Evolutionary conservation across 352 stramenopile species (phyloP), one percentile per base, ranked within the genome.

Genomic region (Phytophthora sojae): DNA sequence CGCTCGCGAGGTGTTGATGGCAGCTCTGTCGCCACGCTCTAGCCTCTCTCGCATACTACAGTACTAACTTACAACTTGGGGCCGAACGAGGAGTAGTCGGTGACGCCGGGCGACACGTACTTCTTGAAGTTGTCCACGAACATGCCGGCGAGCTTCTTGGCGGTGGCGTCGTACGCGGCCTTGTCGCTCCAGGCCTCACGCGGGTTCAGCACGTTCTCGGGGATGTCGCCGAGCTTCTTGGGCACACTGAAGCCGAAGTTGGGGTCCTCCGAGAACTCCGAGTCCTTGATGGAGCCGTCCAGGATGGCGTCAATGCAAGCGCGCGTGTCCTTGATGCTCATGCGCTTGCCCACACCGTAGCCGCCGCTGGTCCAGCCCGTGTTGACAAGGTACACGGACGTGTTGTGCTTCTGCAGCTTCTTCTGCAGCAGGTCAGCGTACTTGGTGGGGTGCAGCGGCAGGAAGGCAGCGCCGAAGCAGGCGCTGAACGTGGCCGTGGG

Each of bases 391-490:
- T 96, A 99, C 26, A 96, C 96, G 21, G 96, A 86, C 37, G 93
- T 97, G 61, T 93, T 92, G 85, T 99, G 95, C 69, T 92, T 93
- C 67, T 98, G 78, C 47, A 99, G 83, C 83, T 99, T 99, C 61
- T 99, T 74, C 79, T 98, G 88, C 49, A 99, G 82, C 63, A 99
- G 76, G 50, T 99, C 96, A 35, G 97, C 98, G 82, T 99, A 99
- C 58, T 95, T 89, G 59, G 97, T 99, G 32, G 98, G 97, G 86
- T 99, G 97, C 52, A 99, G 81, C 32, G 97, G 97, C 81, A 99
- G 77, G 85, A 99, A 99, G 11, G 97, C 97, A 25, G 96, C 97
- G 60, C 98, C 98, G 79, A 99, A 99, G 82, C 98, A 99, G 14
- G 97, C 91, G 58, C 83, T 98, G 83, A 99, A 99, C 37, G 95